Conservation (phyloP, 306 rosid species). For the Benincasa hispida region DNA sequence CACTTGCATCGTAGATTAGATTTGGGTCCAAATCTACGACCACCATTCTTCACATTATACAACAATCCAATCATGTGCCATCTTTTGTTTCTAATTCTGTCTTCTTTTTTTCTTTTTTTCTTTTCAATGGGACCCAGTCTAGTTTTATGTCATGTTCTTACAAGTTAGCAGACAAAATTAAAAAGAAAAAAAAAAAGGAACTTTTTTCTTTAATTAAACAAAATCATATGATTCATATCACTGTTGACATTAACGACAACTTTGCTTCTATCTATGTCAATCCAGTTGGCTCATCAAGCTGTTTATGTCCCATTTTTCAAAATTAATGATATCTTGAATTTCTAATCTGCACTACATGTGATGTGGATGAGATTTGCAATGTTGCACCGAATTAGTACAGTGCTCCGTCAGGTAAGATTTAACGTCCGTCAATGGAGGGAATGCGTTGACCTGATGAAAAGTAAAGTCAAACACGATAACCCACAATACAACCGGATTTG, state of each 20-base stretch:
- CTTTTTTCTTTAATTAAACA: background rate
- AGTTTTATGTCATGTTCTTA: background rate
- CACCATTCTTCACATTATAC: background rate
- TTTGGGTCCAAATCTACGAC: background rate
- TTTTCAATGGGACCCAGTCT: background rate
- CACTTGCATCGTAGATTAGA: background rate
- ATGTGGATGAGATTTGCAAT: background rate
- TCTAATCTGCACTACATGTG: background rate
- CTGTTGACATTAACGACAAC: background rate
- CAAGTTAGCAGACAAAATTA: background rate
- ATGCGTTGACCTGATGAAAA: background rate
- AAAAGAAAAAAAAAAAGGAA: background rate
- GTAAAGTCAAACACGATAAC: background rate
- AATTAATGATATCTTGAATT: background rate
- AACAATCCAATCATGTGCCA: constrained; percentile 3
- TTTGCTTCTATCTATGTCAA: background rate
- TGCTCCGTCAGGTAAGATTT: background rate
- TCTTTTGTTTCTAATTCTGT: background rate
- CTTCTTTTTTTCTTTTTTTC: background rate
- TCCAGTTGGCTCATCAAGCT: background rate
- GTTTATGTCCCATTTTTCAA: background rate
- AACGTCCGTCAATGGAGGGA: background rate
- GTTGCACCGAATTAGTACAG: background rate
- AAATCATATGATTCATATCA: background rate
- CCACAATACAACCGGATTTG: background rate